phyloP scores from a whole-genome alignment of 1,284 basidiomycete species.

The Calocybe gambosa region DNA sequence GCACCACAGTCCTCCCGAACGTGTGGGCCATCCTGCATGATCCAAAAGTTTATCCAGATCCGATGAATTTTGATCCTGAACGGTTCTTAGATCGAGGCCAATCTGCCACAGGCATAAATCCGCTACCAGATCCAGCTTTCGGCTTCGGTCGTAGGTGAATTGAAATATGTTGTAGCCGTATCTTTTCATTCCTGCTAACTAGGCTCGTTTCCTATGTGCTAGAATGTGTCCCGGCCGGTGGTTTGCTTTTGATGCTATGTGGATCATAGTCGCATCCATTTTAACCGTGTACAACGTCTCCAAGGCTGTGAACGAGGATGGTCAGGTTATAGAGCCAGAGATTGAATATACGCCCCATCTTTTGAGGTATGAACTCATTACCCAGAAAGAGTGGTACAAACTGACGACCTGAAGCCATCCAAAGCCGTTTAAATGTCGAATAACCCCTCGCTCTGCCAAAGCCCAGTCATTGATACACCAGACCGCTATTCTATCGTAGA shows the following conservation, averaged over 20 bases:
- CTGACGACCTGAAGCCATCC: constrained; percentile 23
- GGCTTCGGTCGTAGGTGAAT: constrained; percentile 10
- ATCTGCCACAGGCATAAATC: constrained; percentile 22
- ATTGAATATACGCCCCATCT: constrained; percentile 36
- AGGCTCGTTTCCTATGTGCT: too few species aligned
- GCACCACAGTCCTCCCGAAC: constrained; percentile 37
- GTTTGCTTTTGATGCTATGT: constrained; percentile 15
- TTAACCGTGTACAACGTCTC: constrained; percentile 11
- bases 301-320: constrained; percentile 18
- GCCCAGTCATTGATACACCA: constrained; percentile 27
- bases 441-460: constrained; percentile 31
- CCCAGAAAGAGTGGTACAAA: background rate
- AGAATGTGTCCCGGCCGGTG: constrained; percentile 17
- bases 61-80: constrained; percentile 27
- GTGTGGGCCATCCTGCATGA: constrained; percentile 32
- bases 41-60: constrained; percentile 28
- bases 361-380: constrained; percentile 30
- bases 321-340: constrained; percentile 32
- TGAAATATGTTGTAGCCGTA: background rate
- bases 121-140: constrained; percentile 26
- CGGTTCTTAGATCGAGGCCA: constrained; percentile 23
- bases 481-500: constrained; percentile 11
- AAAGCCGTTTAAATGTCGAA: constrained; percentile 36
- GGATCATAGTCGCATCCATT: constrained; percentile 16
- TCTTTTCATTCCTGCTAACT: background rate